Base-by-base conservation (phyloP, 352 stramenopile genomes). In the Globisporangium carolinianum region DNA sequence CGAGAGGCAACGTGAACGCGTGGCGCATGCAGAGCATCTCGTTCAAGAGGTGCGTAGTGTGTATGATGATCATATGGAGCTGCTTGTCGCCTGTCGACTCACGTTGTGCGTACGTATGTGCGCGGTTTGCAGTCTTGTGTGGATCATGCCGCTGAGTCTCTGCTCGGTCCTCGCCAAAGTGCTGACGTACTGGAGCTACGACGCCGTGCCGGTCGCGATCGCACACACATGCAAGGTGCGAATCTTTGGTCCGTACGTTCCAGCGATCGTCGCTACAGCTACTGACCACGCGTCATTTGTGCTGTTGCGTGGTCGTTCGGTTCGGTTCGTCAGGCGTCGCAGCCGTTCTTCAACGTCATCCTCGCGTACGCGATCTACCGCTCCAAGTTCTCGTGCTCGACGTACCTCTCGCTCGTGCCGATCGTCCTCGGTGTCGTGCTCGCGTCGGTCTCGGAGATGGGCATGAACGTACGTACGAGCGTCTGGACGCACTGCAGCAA, bases 161-260 rank as follows among this genome's bases (percentile, higher is more conserved):
- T 87, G 86, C 54, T 82, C 83, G 4, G 78, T 94, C n/a, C 65
- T 89, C 48, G 71, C 71, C 60, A 94, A 93, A 60, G 80, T 84
- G 57, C 60, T 94, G 15, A 94, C 85, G 38, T 94, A 94, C 68
- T 94, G 85, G 85, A 94, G 85, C 68, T 94, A 94, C 65, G 82
- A 89, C 59, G 83, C 71, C 37, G 83, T 94, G 48, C 85, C 85
- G 4, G 77, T 94, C 8, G 83, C 85, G 57, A 87, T 94, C 61
- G 82, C 83, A 41, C 83, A 92, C 61, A 94, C 85, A 5, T 94
- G 85, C 67, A 94, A 94, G 61, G 67, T 24, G 24, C 24, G 24
- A 24, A 24, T 1, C 24, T 24, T 24, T 24, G 24, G 24, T 24
- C 24, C 1, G 24, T 75, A 55, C 49, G 60, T 8, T 8, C 17